Evolutionary conservation across 495 filamentous ascomycete genomes (phyloP).

Genomic region (Annulohypoxylon moriforme): DNA sequence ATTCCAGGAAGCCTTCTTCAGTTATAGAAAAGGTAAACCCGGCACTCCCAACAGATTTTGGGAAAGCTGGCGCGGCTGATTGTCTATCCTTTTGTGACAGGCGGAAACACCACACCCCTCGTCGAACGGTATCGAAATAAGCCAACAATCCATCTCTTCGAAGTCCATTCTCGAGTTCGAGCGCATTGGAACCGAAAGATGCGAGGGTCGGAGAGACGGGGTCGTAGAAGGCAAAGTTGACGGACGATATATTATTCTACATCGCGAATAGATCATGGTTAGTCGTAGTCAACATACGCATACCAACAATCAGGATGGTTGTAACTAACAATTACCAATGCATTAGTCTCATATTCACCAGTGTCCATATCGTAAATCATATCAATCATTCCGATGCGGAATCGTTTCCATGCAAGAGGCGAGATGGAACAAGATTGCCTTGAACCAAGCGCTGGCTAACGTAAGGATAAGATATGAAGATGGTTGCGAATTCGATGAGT

Average conservation of each 20-base stretch:
- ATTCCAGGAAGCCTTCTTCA: conserved; percentile 60
- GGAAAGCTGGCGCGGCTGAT: conserved; percentile 46
- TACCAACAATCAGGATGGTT: not conserved
- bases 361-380: conserved; percentile 62
- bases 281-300: conserved; percentile 6
- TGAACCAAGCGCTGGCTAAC: conserved; percentile 23
- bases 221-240: conserved; percentile 62
- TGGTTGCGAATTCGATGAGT: conserved; percentile 11
- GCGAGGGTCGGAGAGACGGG: conserved; percentile 53
- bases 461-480: conserved; percentile 10
- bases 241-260: conserved; percentile 60
- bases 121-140: conserved; percentile 58
- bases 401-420: conserved; percentile 28
- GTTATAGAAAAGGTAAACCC: conserved; percentile 54
- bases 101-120: conserved; percentile 65
- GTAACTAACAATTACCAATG: conserved; percentile 59
- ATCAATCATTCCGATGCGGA: conserved; percentile 42
- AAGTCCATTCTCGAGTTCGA: conserved; percentile 59
- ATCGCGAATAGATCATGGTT: conserved; percentile 24
- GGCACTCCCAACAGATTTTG: conserved; percentile 51
- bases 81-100: conserved; percentile 50
- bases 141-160: conserved; percentile 63
- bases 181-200: conserved; percentile 53
- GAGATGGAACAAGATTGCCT: conserved; percentile 17
- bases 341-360: conserved; percentile 66